phyloP scores from a whole-genome alignment of 2,329 filamentous ascomycete species.

The Pleomassaria siparia region DNA sequence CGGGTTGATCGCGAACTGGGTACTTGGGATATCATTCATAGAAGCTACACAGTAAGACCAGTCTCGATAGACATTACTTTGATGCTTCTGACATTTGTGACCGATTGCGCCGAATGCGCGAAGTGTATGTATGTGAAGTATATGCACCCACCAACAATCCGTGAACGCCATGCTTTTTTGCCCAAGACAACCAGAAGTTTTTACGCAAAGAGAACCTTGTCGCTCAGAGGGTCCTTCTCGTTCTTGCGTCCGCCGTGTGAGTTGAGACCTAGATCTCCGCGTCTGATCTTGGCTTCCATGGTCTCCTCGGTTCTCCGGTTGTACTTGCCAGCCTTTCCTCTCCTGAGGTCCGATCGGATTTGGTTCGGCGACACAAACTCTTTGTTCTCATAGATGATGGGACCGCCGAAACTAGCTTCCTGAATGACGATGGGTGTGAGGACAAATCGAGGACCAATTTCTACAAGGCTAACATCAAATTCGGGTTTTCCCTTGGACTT shows the following conservation, averaged over 20 bases:
- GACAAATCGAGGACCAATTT: conserved; percentile 92
- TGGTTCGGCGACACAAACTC: conserved; percentile 97
- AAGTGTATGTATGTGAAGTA: no score
- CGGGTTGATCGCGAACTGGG: background rate
- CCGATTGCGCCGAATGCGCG: background rate
- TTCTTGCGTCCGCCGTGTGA: conserved; percentile 64
- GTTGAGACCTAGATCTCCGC: conserved; percentile 73
- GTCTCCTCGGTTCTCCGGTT: conserved; percentile 73
- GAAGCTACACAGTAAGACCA: background rate
- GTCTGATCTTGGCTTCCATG: conserved; percentile 72
- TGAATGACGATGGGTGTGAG: conserved; percentile 93
- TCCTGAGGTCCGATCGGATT: conserved; percentile 77
- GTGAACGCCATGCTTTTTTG: conserved; percentile 14
- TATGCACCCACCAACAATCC: background rate
- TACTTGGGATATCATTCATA: background rate
- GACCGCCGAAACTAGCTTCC: conserved; percentile 91
- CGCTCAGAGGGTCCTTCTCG: conserved; percentile 72
- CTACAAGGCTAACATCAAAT: conserved; percentile 79
- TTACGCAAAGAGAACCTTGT: conserved; percentile 74
- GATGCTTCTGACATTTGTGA: background rate
- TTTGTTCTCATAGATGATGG: conserved; percentile 97
- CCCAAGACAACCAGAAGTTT: background rate
- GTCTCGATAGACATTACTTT: background rate
- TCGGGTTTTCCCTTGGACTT: conserved; percentile 58
- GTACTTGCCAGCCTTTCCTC: conserved; percentile 75